Conservation (phyloP, 345 rosid species). For the Corchorus capsularis region DNA sequence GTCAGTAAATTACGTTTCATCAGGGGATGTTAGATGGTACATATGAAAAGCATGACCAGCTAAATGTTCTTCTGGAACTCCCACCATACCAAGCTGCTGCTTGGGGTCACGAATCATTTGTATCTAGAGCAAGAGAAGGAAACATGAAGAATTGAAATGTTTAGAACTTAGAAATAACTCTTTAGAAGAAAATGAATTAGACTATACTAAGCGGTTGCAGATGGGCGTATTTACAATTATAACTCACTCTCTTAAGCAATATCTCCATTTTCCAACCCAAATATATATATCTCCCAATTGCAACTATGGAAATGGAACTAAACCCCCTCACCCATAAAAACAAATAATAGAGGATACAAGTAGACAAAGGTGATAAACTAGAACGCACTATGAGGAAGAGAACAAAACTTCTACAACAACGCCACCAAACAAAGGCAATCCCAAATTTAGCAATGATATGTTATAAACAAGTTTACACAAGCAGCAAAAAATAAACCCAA, state of each 20-base stretch:
- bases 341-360: too few species aligned
- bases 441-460: too few species aligned
- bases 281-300: background rate
- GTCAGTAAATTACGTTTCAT: constrained; percentile 60
- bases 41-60: constrained; percentile 92
- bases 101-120: constrained; percentile 84
- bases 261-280: background rate
- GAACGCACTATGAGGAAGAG: too few species aligned
- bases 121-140: constrained; percentile 41
- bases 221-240: background rate
- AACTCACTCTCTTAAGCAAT: background rate
- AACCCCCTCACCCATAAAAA: too few species aligned
- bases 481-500: background rate
- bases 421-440: too few species aligned
- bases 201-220: background rate
- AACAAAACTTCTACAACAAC: too few species aligned
- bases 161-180: background rate
- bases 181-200: background rate
- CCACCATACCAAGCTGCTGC: constrained; percentile 83
- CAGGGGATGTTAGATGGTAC: constrained; percentile 88
- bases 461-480: too few species aligned
- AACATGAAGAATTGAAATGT: background rate
- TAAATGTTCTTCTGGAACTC: constrained; percentile 85
- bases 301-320: too few species aligned
- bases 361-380: too few species aligned